Evolutionary conservation across 2,329 filamentous ascomycete species (phyloP), one percentile per base, ranked within the genome.

Genomic region (Pyrenophora tritici-repentis): DNA sequence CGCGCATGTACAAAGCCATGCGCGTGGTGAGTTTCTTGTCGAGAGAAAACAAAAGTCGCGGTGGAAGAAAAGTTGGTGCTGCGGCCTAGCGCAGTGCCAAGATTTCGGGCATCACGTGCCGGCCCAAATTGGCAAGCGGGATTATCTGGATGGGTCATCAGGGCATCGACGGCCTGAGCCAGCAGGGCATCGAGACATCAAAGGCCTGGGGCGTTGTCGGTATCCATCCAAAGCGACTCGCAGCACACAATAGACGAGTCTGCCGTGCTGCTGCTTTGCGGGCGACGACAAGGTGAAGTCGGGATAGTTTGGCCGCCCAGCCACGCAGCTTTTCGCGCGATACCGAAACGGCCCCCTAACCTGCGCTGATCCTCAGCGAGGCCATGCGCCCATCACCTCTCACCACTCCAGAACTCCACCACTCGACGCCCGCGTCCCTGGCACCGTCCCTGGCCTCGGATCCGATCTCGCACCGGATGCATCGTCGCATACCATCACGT

Each of bases 331-430:
- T 59, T 59, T 59, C 52, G 58, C 56, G 56, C 58, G 46, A 56
- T 59, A 60, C 55, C 53, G 59, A 60, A 57, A 58, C 55, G 50
- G 52, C 59, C 55, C 56, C 59, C 56, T 56, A 59, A 57, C 53
- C 43, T 48, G 47, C 50, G 55, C 53, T 50, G 59, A 63, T 63
- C 61, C 52, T 55, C 57, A 51, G 49, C 48, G 52, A 56, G 57
- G 57, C 52, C 53, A 57, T 57, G 56, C 58, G 53, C 58, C 59
- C 62, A 63, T 64, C 61, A 55, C 56, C 58, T 60, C 58, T 58
- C 61, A 65, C 61, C 51, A 57, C 63, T 58, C 50, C 51, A 57
- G 51, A 49, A 51, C 55, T 55, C 56, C 59, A 56, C 64, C 56
- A 55, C 53, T 57, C 58, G 45, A 54, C 61, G 54, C 48, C 63